Percentiles rank a stretch among this genome's conserved stretches.
Evolutionary conservation across 176 grass and related monocot genomes (phyloP).

Genomic region (Eleusine indica): DNA sequence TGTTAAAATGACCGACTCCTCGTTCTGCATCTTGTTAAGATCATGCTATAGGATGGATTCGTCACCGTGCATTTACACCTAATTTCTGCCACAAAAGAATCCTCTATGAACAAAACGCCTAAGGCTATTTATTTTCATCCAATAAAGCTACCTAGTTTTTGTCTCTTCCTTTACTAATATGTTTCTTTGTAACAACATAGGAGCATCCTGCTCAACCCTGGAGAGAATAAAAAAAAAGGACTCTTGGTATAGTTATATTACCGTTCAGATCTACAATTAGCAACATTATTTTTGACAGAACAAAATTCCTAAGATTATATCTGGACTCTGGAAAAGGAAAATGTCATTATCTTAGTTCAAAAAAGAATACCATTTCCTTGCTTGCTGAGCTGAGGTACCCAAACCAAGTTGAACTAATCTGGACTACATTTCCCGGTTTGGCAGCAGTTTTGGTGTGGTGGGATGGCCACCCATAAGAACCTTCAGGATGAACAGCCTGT

Average conservation of each 20-base stretch:
- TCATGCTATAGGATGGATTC: background rate
- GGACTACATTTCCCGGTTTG: background rate
- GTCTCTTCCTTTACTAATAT: background rate
- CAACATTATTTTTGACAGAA: background rate
- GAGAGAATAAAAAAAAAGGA: background rate
- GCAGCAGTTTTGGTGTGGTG: slow-evolving; percentile 62
- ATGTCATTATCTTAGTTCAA: background rate
- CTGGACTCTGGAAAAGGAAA: background rate
- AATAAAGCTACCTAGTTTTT: background rate
- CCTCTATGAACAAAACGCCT: background rate
- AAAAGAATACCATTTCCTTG: background rate
- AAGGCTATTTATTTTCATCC: background rate
- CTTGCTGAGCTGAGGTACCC: slow-evolving; percentile 16
- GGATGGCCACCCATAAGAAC: slow-evolving; percentile 88
- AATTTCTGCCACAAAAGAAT: background rate
- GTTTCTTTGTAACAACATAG: background rate
- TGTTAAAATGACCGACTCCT: background rate
- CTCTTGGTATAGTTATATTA: slow-evolving; percentile 16
- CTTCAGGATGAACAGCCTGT: slow-evolving; percentile 87
- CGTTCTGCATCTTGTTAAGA: slow-evolving; percentile 15
- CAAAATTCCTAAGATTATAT: background rate
- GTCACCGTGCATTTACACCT: background rate
- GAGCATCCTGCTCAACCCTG: slow-evolving; percentile 2
- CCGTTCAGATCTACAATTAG: slow-evolving; percentile 18
- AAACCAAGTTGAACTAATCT: slow-evolving; percentile 13